Percentiles rank a stretch among this genome's conserved stretches.
Conservation (phyloP, 768 basidiomycete species). For the Amanita inopinata region DNA sequence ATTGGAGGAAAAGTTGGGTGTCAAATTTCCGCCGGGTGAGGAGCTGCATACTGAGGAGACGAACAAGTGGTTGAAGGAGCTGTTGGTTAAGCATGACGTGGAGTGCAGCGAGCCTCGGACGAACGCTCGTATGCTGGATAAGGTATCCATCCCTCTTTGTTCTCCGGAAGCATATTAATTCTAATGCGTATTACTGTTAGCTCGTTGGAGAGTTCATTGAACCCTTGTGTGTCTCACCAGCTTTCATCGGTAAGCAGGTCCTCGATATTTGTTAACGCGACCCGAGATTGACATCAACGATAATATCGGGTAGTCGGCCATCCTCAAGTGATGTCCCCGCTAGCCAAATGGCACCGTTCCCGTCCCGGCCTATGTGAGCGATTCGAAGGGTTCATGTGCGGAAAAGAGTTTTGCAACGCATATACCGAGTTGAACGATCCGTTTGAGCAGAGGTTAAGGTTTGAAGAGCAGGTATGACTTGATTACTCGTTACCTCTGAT, state of each 20-base stretch:
- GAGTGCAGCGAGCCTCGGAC: conserved; percentile 96
- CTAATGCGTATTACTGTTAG: conserved; percentile 25
- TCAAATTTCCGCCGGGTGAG: conserved; percentile 90
- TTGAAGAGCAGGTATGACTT: conserved; percentile 75
- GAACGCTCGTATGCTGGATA: conserved; percentile 90
- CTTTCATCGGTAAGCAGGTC: conserved; percentile 71
- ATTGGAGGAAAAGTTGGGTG: conserved; percentile 85
- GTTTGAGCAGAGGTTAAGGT: conserved; percentile 89
- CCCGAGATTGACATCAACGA: conserved; percentile 9
- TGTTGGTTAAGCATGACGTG: conserved; percentile 90
- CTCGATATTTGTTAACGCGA: neutral
- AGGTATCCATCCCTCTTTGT: conserved; percentile 34
- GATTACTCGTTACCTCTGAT: neutral
- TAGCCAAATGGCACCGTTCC: conserved; percentile 98
- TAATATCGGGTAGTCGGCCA: conserved; percentile 77
- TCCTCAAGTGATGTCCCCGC: conserved; percentile 98
- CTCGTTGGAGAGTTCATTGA: conserved; percentile 99
- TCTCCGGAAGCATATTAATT: neutral
- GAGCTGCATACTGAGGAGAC: conserved; percentile 80
- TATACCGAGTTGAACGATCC: conserved; percentile 99
- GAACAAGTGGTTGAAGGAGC: conserved; percentile 77
- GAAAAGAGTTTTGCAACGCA: conserved; percentile 97
- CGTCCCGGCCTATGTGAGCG: conserved; percentile 96
- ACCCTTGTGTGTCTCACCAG: conserved; percentile 89
- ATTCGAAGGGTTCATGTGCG: conserved; percentile 97